These are phyloP conservation scores for Cladophialophora psammophila DNA, from an alignment of 2,329 filamentous ascomycete species.

Conservation along the genomic window DNA sequence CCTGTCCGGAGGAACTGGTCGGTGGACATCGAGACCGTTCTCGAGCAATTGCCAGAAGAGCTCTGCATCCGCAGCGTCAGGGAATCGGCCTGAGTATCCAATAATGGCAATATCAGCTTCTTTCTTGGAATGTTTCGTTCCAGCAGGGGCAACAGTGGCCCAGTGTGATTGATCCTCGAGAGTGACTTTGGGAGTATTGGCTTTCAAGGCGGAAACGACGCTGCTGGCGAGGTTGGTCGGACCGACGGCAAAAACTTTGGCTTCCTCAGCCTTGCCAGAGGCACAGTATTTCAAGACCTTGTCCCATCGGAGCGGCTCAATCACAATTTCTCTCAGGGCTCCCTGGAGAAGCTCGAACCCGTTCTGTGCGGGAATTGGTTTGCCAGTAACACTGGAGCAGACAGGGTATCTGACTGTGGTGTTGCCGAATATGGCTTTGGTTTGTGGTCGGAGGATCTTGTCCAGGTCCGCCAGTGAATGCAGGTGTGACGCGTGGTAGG, in stretches of 20 bases:
- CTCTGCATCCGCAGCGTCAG: slow-evolving; percentile 73
- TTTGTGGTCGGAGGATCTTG: slow-evolving; percentile 55
- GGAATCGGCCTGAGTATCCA: slow-evolving; percentile 80
- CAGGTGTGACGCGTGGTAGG: slow-evolving; percentile 66
- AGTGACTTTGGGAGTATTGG: slow-evolving; percentile 41
- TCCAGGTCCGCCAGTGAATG: slow-evolving; percentile 60
- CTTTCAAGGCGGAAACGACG: slow-evolving; percentile 62
- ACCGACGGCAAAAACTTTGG: slow-evolving; percentile 58
- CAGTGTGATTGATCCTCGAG: slow-evolving; percentile 52
- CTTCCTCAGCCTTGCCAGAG: slow-evolving; percentile 37
- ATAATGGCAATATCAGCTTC: slow-evolving; percentile 82
- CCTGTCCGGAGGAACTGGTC: slow-evolving; percentile 67
- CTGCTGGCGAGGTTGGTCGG: slow-evolving; percentile 63
- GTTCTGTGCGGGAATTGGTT: slow-evolving; percentile 43
- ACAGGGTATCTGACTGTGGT: slow-evolving; percentile 47
- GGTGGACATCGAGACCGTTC: slow-evolving; percentile 76
- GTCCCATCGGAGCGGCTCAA: slow-evolving; percentile 52
- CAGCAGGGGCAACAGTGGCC: slow-evolving; percentile 42
- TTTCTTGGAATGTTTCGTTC: slow-evolving; percentile 51
- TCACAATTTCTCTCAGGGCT: slow-evolving; percentile 49
- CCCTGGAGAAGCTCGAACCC: slow-evolving; percentile 45
- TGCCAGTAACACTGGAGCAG: slow-evolving; percentile 50
- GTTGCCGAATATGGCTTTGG: slow-evolving; percentile 42
- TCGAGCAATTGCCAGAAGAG: slow-evolving; percentile 77
- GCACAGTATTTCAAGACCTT: slow-evolving; percentile 46